Conservation (phyloP, 2,329 filamentous ascomycete species). For the Volutella citrinella region DNA sequence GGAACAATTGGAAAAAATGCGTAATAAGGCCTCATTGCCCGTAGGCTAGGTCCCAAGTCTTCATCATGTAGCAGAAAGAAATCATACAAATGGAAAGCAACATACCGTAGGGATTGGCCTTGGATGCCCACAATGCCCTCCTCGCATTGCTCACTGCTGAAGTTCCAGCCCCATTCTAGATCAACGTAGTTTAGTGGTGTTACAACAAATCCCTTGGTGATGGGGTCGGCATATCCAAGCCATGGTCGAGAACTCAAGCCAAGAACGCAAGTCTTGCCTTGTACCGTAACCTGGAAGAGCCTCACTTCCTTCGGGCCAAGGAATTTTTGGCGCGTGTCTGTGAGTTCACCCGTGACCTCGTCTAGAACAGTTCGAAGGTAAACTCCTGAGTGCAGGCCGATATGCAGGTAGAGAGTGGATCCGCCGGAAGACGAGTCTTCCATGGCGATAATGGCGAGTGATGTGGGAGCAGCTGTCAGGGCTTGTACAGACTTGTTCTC, state of each 20-base stretch:
- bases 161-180: slow-evolving; percentile 93
- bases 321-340: slow-evolving; percentile 92
- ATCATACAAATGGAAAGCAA: slow-evolving; percentile 31
- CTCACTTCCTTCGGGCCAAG: slow-evolving; percentile 87
- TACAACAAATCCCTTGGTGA: slow-evolving; percentile 84
- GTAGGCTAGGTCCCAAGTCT: slow-evolving; percentile 55
- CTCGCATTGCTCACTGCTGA: slow-evolving; percentile 89
- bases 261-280: slow-evolving; percentile 79
- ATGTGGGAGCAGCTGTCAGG: slow-evolving; percentile 83
- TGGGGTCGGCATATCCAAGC: slow-evolving; percentile 88
- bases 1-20: slow-evolving; percentile 85
- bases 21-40: slow-evolving; percentile 55
- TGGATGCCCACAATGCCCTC: slow-evolving; percentile 95
- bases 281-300: slow-evolving; percentile 86
- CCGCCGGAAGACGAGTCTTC: slow-evolving; percentile 87
- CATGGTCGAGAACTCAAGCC: slow-evolving; percentile 92
- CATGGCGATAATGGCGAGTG: slow-evolving; percentile 92
- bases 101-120: slow-evolving; percentile 80
- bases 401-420: slow-evolving; percentile 88
- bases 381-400: slow-evolving; percentile 91
- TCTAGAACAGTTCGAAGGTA: slow-evolving; percentile 94
- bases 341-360: slow-evolving; percentile 91
- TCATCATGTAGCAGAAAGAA: too few relatives aligned
- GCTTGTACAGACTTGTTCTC: slow-evolving; percentile 95
- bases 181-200: slow-evolving; percentile 86